Evolutionary conservation across 139 green algal genomes (phyloP), one percentile per base, ranked within the genome.

Genomic region (Desmodesmus armatus): DNA sequence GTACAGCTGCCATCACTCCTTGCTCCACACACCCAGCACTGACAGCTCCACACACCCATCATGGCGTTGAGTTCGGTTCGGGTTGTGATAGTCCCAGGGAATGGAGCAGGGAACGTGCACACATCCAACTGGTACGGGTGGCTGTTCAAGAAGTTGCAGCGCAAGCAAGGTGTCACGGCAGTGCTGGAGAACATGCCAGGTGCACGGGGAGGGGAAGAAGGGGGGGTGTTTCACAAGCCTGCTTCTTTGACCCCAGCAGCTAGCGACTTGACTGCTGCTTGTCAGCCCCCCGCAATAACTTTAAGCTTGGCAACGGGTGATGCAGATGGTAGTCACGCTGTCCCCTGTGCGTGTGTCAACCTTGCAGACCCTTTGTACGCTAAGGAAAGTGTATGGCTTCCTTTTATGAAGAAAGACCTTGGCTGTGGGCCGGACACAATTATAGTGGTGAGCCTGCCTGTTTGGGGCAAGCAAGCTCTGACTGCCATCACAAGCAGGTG

Each of bases 101-200:
- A 89, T 37, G 85, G 85, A 9, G 78, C 27, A 35, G 85, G 85
- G 17, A 83, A 49, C 39, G 79, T 89, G 5, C 58, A 65, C n/a
- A 40, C 83, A 7, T 81, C 55, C 58, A 89, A 89, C 60, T 89
- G 53, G 37, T 89, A 89, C 40, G 78, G 78, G 40, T 89, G 85
- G 85, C 49, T 86, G 67, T 40, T 79, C 15, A 33, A 63, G 37
- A 78, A 86, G 53, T 70, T 89, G 51, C 53, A 86, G n/a, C 51
- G 69, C 49, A 49, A 55, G 3, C 69, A 53, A 0, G 67, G 27
- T 25, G 70, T 82, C 3, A 31, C 33, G 9, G 31, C 29, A 41
- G 74, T 62, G 21, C 35, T 88, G 75, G 7, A 75, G 7, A 84
- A 88, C 75, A 88, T 88, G 84, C 84, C 84, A 51, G 82, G 79